Evolutionary conservation across 2,329 filamentous ascomycete species (phyloP), one percentile per base, ranked within the genome.

Genomic region (Thyridium curvatum): DNA sequence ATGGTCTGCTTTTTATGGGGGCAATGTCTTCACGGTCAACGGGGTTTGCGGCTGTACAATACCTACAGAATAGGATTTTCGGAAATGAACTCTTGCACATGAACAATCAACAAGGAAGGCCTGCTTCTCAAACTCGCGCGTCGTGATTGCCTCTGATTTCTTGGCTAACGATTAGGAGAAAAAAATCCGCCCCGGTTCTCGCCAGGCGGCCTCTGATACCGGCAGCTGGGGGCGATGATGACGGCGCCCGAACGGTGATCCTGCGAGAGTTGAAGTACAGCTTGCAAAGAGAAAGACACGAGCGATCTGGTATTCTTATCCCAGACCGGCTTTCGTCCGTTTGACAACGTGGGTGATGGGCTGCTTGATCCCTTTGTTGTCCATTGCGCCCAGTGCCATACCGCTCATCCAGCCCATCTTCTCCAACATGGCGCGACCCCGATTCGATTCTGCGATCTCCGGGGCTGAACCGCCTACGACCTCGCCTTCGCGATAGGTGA

Each of bases 391-490:
- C 1, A 98, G 72, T 2, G 85, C 86, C 54, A 83, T 94, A 5
- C 93, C 93, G 38, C 74, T 83, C 44, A 77, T 85, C 90, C 93
- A 98, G 4, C 93, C 93, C 93, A 97, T 97, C 64, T 93, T 97
- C 65, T 94, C 88, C 46, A 98, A 65, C 79, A 98, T 86, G 3
- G 80, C 79, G 37, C 88, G 77, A 10, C 93, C 93, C 48, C 79
- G 87, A 57, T 95, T 97, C 38, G 84, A 85, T 4, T 71, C 68
- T 1, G 86, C 86, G 26, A 98, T 72, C 58, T 95, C 90, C 10
- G 89, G 86, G 2, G 91, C 90, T 35, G 80, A 78, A 2, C 77
- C 87, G 35, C 91, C 93, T 3, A 97, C 89, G 18, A 94, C 68
- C 48, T 97, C 90, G 14, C 93, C 93, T 52, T 97, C 86, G 44